Percentiles rank a stretch among this genome's conserved stretches.
These are phyloP conservation scores for Hibiscus mutabilis DNA, from an alignment of 345 rosid species.

Conservation along the genomic window DNA sequence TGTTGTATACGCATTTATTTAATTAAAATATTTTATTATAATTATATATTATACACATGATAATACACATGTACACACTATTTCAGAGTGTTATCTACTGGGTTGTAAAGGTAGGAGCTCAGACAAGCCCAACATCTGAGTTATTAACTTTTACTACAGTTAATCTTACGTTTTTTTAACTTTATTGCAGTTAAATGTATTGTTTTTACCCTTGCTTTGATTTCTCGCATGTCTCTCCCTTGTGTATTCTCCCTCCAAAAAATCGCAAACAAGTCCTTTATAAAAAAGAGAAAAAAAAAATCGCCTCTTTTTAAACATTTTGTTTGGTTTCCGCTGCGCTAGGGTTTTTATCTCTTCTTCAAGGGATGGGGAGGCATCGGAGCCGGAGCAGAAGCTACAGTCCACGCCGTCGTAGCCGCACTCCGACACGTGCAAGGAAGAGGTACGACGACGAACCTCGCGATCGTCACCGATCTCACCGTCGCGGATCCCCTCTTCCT, in stretches of 20 bases:
- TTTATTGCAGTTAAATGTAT: neutral
- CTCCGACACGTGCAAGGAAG: conserved; percentile 52
- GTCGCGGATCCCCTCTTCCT: conserved; percentile 72
- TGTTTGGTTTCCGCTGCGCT: neutral
- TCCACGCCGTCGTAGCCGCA: conserved; percentile 63
- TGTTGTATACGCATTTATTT: no score
- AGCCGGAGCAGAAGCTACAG: conserved; percentile 81
- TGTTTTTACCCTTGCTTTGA: neutral
- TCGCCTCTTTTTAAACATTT: neutral
- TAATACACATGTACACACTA: no score
- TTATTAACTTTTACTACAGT: neutral
- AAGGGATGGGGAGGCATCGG: conserved; percentile 51
- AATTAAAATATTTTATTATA: no score
- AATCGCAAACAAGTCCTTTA: neutral
- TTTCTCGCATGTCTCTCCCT: neutral
- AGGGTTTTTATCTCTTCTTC: neutral
- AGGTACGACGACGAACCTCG: conserved; percentile 45
- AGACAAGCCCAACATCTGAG: conserved; percentile 7
- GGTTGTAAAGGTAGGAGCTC: neutral
- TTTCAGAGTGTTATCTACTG: no score
- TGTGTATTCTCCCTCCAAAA: conserved; percentile 9
- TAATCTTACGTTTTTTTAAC: neutral
- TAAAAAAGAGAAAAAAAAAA: neutral
- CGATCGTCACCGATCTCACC: conserved; percentile 42
- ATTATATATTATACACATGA: no score